phyloP scores from a whole-genome alignment of 208 protist species.

The Trypanosoma platydactyli region DNA sequence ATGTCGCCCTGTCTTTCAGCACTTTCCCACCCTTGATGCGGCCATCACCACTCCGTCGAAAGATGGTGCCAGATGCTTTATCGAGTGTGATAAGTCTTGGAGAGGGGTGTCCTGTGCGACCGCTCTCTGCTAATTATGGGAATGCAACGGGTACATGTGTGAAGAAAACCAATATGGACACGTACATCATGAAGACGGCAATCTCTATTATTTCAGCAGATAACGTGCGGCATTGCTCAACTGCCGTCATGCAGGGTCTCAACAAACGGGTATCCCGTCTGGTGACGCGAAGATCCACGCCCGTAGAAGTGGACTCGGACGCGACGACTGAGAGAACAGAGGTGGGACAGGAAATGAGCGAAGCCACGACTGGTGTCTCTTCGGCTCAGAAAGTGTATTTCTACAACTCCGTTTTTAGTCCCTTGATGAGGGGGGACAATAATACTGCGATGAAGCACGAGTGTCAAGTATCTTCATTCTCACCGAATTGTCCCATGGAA shows the following conservation, averaged over 20 bases:
- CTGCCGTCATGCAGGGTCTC: conserved; percentile 8
- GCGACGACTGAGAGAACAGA: neutral
- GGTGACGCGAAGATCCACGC: neutral
- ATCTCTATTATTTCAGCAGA: conserved; percentile 21
- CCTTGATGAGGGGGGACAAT: neutral
- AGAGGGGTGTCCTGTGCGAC: conserved; percentile 3
- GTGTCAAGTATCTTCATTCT: no score
- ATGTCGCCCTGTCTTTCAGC: no score
- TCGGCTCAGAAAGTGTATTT: neutral
- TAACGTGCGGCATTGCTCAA: neutral
- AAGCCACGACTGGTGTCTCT: no score
- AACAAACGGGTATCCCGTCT: neutral
- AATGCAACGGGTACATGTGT: neutral
- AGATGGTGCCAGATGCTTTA: neutral
- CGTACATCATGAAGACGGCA: conserved; percentile 4
- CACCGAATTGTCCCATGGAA: no score
- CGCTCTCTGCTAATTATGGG: conserved; percentile 1
- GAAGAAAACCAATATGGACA: neutral
- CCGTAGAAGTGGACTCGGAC: no score
- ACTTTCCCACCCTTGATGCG: no score
- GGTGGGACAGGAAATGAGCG: neutral
- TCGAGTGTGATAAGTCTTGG: neutral
- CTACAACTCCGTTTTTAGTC: neutral
- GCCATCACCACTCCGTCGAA: neutral
- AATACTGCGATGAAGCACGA: no score